A percentile compares a stretch with the other conserved stretches of the same genome.
These are phyloP conservation scores for Pseudonitzschia pungens DNA, from an alignment of 108 stramenopile species.

Conservation along the genomic window DNA sequence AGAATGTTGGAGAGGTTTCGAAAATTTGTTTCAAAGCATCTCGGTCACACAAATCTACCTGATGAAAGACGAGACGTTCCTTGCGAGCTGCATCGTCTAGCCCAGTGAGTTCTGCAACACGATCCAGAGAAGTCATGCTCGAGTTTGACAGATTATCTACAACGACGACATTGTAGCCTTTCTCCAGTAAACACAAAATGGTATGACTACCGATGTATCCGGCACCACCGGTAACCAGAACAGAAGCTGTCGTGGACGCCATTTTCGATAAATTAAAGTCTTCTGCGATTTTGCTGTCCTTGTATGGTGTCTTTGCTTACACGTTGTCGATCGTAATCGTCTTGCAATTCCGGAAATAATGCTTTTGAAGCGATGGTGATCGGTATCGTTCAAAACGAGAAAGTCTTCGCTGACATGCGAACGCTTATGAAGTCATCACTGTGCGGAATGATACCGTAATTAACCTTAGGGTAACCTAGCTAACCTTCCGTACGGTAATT, in stretches of 20 bases:
- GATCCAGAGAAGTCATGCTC: slow-evolving; percentile 59
- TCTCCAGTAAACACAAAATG: slow-evolving; percentile 82
- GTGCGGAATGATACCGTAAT: too few species aligned
- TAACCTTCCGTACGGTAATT: too few species aligned
- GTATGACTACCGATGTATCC: slow-evolving; percentile 99
- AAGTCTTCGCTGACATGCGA: too few species aligned
- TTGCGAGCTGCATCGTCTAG: slow-evolving; percentile 46
- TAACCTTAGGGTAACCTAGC: too few species aligned
- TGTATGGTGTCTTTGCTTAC: too few species aligned
- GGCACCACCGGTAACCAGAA: slow-evolving; percentile 95
- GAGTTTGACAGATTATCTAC: slow-evolving; percentile 87
- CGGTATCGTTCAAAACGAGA: too few species aligned
- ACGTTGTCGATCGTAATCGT: too few species aligned
- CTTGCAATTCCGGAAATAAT: too few species aligned
- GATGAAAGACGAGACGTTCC: slow-evolving; percentile 62
- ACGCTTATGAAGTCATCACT: too few species aligned
- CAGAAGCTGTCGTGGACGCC: slow-evolving; percentile 6
- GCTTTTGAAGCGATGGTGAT: too few species aligned
- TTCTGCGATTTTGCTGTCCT: too few species aligned
- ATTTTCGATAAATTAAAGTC: neutral
- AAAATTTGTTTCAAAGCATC: slow-evolving; percentile 68
- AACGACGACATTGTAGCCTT: slow-evolving; percentile 84
- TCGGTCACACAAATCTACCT: slow-evolving; percentile 77
- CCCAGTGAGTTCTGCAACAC: slow-evolving; percentile 66
- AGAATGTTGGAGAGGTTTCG: slow-evolving; percentile 68